phyloP scores from a whole-genome alignment of 441 rosid species.

The Euphorbia schlechtendalii region DNA sequence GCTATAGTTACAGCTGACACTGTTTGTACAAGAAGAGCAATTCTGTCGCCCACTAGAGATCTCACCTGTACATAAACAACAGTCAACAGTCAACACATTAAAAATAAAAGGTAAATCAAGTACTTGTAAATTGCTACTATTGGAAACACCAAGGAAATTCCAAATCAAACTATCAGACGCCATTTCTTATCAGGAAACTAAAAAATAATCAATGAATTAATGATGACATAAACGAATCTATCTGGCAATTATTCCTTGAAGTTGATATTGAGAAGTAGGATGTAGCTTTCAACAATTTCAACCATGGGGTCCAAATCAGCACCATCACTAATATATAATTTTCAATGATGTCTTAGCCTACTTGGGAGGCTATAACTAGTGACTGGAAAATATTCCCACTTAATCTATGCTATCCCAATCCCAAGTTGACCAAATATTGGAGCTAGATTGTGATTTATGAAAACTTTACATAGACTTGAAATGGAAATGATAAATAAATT shows the following conservation, averaged over 20 bases:
- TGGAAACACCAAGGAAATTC: not conserved
- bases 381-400: too few species aligned
- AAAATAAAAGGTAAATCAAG: not conserved
- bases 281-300: slow-evolving; percentile 1
- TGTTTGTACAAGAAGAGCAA: slow-evolving; percentile 60
- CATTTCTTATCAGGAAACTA: too few species aligned
- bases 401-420: too few species aligned
- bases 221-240: not conserved
- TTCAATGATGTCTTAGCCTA: not conserved
- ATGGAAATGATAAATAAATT: too few species aligned
- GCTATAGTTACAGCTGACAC: slow-evolving; percentile 57
- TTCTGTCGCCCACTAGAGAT: slow-evolving; percentile 68
- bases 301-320: not conserved
- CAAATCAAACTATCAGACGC: not conserved
- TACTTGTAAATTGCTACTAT: not conserved
- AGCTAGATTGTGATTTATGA: too few species aligned
- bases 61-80: slow-evolving; percentile 43
- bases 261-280: not conserved
- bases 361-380: too few species aligned
- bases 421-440: too few species aligned
- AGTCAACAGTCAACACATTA: not conserved
- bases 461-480: too few species aligned
- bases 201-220: not conserved
- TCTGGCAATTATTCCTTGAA: not conserved
- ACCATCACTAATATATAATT: not conserved